Evolutionary conservation across 2,329 filamentous ascomycete species (phyloP), one percentile per base, ranked within the genome.

Genomic region (Sporothrix luriei): DNA sequence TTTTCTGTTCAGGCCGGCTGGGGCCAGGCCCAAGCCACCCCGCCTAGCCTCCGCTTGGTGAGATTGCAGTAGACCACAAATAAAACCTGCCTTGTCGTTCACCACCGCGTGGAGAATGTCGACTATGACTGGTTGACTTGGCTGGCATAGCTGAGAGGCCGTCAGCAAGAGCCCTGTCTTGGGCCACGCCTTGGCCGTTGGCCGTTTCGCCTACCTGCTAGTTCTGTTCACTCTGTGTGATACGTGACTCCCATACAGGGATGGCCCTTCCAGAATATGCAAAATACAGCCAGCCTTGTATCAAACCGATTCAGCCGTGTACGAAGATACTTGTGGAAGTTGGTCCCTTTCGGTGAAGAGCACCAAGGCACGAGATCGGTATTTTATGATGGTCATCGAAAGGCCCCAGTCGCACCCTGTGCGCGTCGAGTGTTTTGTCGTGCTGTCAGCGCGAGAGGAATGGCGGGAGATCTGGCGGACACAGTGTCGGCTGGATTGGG

Each of bases 11-110:
- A 43, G n/a, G 33, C 10, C 38, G 38, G 57, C 57, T 62, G 57
- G 57, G 3, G 38, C 57, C 38, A 46, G 57, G 33, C 38, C 38
- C 57, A 62, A 62, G 57, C 57, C 57, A 62, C 57, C n/a, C 55
- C 57, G 38, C 57, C 57, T 26, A 46, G 57, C 21, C 57, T 62
- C 57, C 21, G 26, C 21, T 6, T 62, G n/a, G 57, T 62, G 29
- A 62, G 57, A 62, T 62, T 62, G 38, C 57, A 40, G 46, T 26
- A 62, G 51, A 54, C 51, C 24, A 54, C 51, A 29, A 29, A 19
- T 46, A 59, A 62, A 62, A 46, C 57, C 57, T 62, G 38, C 57
- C 57, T 57, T 9, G 29, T n/a, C 38, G n/a, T 46, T 4, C 4
- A 24, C 24, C 38, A 21, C 26, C n/a, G 38, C 57, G 57, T 62